A percentile compares a stretch with the other conserved stretches of the same genome.
These are phyloP conservation scores for Amphibolis antarctica DNA, from an alignment of 106 monocot genomes.

Conservation along the genomic window DNA sequence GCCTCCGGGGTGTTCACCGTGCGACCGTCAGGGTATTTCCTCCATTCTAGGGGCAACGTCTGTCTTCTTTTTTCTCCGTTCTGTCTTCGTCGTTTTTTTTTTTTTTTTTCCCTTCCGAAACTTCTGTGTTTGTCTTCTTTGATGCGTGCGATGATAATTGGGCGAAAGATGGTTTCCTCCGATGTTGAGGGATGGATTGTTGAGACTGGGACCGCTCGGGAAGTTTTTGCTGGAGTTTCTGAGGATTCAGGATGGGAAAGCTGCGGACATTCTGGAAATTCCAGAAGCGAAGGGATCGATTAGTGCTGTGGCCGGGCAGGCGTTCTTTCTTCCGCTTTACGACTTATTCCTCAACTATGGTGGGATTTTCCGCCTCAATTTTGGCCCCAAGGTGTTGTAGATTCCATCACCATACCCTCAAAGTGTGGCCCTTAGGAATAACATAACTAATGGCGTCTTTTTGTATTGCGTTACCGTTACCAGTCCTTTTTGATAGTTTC, in stretches of 20 bases:
- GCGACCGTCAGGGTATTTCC: constrained; percentile 30
- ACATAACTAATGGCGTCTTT: neutral
- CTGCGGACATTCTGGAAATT: constrained; percentile 22
- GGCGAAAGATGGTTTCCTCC: constrained; percentile 6
- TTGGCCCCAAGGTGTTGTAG: constrained; percentile 75
- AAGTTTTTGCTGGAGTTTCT: constrained; percentile 30
- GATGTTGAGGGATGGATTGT: constrained; percentile 18
- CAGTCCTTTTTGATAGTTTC: constrained; percentile 94
- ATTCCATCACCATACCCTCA: neutral
- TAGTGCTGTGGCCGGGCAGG: constrained; percentile 36
- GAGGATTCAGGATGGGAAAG: constrained; percentile 3
- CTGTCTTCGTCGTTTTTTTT: too few relatives aligned
- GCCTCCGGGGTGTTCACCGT: constrained; percentile 92
- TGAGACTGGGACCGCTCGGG: constrained; percentile 36
- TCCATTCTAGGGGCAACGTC: too few relatives aligned
- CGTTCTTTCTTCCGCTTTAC: constrained; percentile 82
- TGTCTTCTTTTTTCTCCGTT: too few relatives aligned
- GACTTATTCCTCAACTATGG: constrained; percentile 84
- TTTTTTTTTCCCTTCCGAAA: too few relatives aligned
- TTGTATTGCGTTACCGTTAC: constrained; percentile 4
- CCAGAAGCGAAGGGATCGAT: constrained; percentile 70
- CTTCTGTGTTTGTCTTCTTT: too few relatives aligned
- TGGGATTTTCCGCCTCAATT: constrained; percentile 84
- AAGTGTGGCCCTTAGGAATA: neutral
- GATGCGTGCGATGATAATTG: too few relatives aligned